Base-by-base conservation (phyloP, 352 stramenopile species). In the Pelagophyceae sp. region DNA sequence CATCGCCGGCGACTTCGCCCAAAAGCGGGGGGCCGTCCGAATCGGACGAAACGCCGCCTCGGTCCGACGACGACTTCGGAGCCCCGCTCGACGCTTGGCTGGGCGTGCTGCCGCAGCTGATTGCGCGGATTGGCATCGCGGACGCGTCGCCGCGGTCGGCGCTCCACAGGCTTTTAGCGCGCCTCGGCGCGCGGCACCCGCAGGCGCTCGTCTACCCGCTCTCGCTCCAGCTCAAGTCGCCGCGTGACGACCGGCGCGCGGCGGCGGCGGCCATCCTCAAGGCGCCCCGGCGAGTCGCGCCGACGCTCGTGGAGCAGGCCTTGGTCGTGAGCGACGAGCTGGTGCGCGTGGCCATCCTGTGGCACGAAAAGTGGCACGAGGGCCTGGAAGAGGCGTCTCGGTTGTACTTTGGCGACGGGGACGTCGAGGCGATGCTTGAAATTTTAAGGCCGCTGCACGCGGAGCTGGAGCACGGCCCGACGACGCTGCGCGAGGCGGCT, bases 291-390 rank as follows among this genome's bases (percentile, higher is more conserved):
- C 88, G 89, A 35, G 90, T 97, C 79, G 96, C 96, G 72, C 91
- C 91, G 77, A 86, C 91, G 20, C 86, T 99, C 35, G 95, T 99
- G 3, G 92, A 98, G 70, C 93, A 99, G 84, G 95, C 95, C 31
- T 87, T 96, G 23, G 94, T 98, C 86, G 96, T 99, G n/a, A 97
- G 91, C 70, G 90, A 90, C 0, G 96, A 99, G 80, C 87, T 99
- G 3, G 99, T 99, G 77, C 91, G 95, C 23, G 94, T 99, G 19
- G 95, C 96, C 31, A 98, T 99, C 80, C 83, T 99, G 64, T 99
- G 96, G 96, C 88, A 98, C 76, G 96, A 99, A 82, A 91, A 96
- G 81, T 99, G 96, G 96, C 95, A 98, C 75, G 93, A 97, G 85
- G 94, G 92, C 0, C 86, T 99, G 0, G 96, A 99, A 80, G 93